Evolutionary conservation across 1,139 yeast genomes (phyloP).

Genomic region (Candida anutae): DNA sequence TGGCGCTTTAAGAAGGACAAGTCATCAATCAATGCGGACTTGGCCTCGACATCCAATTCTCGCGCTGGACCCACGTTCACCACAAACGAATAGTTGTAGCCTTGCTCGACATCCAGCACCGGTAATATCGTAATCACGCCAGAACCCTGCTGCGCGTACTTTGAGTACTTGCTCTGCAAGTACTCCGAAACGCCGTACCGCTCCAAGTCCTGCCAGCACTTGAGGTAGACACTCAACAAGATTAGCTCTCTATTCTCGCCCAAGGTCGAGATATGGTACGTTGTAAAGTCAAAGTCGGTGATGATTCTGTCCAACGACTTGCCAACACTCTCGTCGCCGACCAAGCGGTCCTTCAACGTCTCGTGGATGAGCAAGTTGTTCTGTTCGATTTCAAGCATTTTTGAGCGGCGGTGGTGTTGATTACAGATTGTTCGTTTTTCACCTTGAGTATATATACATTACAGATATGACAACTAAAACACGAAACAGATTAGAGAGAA

Average conservation of each 20-base stretch:
- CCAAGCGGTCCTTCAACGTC: slow-evolving; percentile 32
- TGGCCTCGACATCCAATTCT: slow-evolving; percentile 36
- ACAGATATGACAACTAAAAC: no score
- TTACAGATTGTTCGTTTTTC: no score
- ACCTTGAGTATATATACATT: no score
- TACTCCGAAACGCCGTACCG: slow-evolving; percentile 56
- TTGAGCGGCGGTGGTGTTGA: no score
- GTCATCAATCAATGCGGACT: slow-evolving; percentile 47
- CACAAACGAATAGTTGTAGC: slow-evolving; percentile 74
- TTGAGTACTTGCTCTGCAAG: slow-evolving; percentile 31
- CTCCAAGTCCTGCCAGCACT: slow-evolving; percentile 67
- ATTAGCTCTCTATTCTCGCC: slow-evolving; percentile 54
- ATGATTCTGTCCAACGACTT: slow-evolving; percentile 80
- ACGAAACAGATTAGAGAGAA: no score
- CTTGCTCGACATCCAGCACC: slow-evolving; percentile 47
- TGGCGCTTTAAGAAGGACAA: slow-evolving; percentile 75
- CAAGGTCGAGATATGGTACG: slow-evolving; percentile 84
- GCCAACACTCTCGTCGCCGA: slow-evolving; percentile 16
- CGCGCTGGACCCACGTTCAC: slow-evolving; percentile 49
- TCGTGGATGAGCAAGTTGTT: slow-evolving; percentile 36
- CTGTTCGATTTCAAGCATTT: slow-evolving; percentile 40
- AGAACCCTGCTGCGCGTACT: no score
- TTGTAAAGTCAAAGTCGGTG: slow-evolving; percentile 93
- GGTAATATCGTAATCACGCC: slow-evolving; percentile 21
- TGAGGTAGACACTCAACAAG: slow-evolving; percentile 62